Evolutionary conservation across 1,139 yeast species (phyloP).

Genomic region (Saccharomyces pastorianus): DNA sequence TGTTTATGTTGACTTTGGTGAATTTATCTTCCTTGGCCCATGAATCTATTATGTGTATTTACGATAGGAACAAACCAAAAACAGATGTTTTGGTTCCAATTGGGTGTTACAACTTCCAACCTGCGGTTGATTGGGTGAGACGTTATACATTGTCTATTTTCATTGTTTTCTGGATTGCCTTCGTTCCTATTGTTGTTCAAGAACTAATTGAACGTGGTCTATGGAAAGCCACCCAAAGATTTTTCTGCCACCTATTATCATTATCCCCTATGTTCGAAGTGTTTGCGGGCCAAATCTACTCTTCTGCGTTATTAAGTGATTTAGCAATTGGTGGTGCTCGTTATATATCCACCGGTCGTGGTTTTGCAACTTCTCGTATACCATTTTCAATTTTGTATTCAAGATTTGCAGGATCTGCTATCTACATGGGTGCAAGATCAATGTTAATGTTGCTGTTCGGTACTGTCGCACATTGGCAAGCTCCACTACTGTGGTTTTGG

Average conservation of each 20-base stretch:
- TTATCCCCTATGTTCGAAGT: constrained; percentile 96
- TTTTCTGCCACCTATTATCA: constrained; percentile 79
- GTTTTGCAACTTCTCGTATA: constrained; percentile 96
- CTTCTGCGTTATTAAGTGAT: constrained; percentile 84
- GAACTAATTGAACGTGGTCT: constrained; percentile 96
- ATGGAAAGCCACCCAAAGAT: constrained; percentile 91
- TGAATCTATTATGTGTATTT: constrained; percentile 78
- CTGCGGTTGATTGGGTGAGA: constrained; percentile 94
- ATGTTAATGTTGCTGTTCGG: constrained; percentile 85
- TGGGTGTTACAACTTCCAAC: constrained; percentile 89
- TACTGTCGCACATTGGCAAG: constrained; percentile 93
- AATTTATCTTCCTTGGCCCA: constrained; percentile 88
- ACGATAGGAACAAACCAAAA: constrained; percentile 75
- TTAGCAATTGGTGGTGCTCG: constrained; percentile 98
- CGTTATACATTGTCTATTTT: constrained; percentile 95
- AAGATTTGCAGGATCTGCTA: constrained; percentile 94
- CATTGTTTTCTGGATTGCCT: constrained; percentile 96
- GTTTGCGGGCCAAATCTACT: constrained; percentile 95
- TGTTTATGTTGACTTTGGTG: constrained; percentile 84
- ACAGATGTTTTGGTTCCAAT: constrained; percentile 78
- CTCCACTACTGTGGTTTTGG: constrained; percentile 98
- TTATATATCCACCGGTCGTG: constrained; percentile 98
- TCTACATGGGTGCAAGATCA: constrained; percentile 91
- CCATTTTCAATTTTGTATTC: constrained; percentile 93
- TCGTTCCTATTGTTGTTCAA: constrained; percentile 92